A percentile compares a stretch with the other conserved stretches of the same genome.
Conservation (phyloP, 2,329 filamentous ascomycete genomes). For the Xylariomycetidae sp. region DNA sequence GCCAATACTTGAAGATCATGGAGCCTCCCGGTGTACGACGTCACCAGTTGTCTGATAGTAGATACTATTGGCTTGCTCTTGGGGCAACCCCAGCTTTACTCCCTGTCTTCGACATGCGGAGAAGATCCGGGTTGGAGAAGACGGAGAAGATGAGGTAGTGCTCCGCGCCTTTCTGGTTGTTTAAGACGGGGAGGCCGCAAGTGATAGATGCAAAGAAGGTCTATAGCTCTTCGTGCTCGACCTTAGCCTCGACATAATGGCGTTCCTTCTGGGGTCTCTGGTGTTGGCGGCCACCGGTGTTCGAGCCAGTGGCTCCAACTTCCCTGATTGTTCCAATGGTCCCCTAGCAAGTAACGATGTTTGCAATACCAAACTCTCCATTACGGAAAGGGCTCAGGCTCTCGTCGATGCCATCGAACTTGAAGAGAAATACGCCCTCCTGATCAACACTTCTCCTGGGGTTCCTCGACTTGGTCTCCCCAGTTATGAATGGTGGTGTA, state of each 20-base stretch:
- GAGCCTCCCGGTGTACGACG: background rate
- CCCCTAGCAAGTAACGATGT: constrained; percentile 18
- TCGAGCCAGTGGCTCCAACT: constrained; percentile 17
- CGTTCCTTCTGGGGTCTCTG: constrained; percentile 10
- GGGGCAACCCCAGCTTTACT: background rate
- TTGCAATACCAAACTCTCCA: constrained; percentile 15
- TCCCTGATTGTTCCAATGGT: constrained; percentile 17
- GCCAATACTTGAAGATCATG: background rate
- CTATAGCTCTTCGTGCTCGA: background rate
- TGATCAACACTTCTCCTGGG: constrained; percentile 33
- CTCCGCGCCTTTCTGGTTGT: background rate
- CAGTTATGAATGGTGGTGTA: constrained; percentile 52
- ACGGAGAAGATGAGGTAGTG: background rate
- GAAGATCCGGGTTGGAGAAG: background rate
- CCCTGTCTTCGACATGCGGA: background rate
- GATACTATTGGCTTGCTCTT: background rate
- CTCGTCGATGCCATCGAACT: constrained; percentile 17
- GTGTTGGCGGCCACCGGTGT: constrained; percentile 16
- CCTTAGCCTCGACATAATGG: constrained; percentile 13
- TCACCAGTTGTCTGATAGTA: background rate
- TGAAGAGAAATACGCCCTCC: constrained; percentile 17
- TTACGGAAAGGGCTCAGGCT: constrained; percentile 14
- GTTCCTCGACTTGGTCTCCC: constrained; percentile 52
- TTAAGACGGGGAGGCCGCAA: background rate
- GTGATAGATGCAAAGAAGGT: background rate